Conservation (phyloP, 805 yeast species). For the Jamesozyma gamospora region DNA sequence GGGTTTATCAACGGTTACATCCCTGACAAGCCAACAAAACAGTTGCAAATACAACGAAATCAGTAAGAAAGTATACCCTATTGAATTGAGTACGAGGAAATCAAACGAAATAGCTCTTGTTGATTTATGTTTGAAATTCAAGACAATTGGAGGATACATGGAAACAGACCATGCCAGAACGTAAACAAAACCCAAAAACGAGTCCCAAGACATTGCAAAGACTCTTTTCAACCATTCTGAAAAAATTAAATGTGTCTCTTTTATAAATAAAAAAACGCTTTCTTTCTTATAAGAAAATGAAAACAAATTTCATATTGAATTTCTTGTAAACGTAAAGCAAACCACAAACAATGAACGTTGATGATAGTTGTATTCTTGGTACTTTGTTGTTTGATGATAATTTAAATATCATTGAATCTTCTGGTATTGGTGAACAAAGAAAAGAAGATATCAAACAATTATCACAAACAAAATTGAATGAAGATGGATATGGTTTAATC, state of each 20-base stretch:
- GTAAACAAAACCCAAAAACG: conserved; percentile 30
- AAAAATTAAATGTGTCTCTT: too few species aligned
- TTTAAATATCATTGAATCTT: conserved; percentile 22
- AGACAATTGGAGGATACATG: conserved; percentile 39
- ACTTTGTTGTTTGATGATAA: conserved; percentile 26
- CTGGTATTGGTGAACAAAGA: conserved; percentile 25
- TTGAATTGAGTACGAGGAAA: conserved; percentile 35
- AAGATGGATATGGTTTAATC: conserved; percentile 21
- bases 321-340: too few species aligned
- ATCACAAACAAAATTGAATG: conserved; percentile 16
- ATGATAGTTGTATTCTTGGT: too few species aligned
- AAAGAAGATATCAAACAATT: conserved; percentile 19
- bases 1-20: conserved; percentile 23
- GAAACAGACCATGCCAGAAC: conserved; percentile 39
- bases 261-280: too few species aligned
- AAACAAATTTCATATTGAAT: too few species aligned
- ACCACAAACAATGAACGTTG: too few species aligned
- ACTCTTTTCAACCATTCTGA: too few species aligned
- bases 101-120: conserved; percentile 44
- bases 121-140: conserved; percentile 33
- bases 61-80: conserved; percentile 39
- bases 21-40: conserved; percentile 27
- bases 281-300: too few species aligned
- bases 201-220: conserved; percentile 11
- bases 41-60: conserved; percentile 36